phyloP scores from a whole-genome alignment of 1,284 basidiomycete genomes.

The Papiliotrema terrestris region DNA sequence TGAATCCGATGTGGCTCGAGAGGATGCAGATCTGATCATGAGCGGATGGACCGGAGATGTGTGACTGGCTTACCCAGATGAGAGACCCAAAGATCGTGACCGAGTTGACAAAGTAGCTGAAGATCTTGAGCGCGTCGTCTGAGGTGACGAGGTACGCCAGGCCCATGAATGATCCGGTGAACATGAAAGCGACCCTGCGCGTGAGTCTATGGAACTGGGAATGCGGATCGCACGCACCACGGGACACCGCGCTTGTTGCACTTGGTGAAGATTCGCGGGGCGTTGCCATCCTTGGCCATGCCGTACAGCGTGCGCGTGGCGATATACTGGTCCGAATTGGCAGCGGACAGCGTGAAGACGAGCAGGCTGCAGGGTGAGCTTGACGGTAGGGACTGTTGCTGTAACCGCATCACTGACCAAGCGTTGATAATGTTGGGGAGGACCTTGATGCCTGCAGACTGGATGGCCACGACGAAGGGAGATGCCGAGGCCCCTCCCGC shows the following conservation, averaged over 20 bases:
- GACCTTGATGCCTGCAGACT: conserved; percentile 48
- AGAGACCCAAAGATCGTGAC: conserved; percentile 67
- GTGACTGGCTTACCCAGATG: conserved; percentile 53
- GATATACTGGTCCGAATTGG: conserved; percentile 55
- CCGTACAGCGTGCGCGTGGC: conserved; percentile 55
- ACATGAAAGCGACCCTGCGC: conserved; percentile 32
- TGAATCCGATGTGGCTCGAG: conserved; percentile 66
- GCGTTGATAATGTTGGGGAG: conserved; percentile 53
- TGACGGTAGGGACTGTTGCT: background rate
- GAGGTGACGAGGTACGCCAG: conserved; percentile 39
- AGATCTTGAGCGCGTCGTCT: conserved; percentile 51
- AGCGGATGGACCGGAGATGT: background rate
- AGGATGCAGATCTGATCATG: conserved; percentile 56
- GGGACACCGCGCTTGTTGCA: conserved; percentile 50
- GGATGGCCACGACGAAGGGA: conserved; percentile 66
- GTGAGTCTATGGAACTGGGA: background rate
- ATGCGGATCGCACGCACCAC: conserved; percentile 26
- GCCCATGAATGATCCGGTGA: conserved; percentile 44
- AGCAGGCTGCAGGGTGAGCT: conserved; percentile 16
- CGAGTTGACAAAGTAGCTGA: conserved; percentile 66
- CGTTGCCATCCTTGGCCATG: conserved; percentile 56
- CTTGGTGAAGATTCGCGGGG: conserved; percentile 54
- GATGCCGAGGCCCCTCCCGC: conserved; percentile 58
- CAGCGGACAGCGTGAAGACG: conserved; percentile 49
- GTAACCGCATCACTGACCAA: conserved; percentile 9